Evolutionary conservation across 805 yeast genomes (phyloP), one percentile per base, ranked within the genome.

Genomic region (Helenozyma rhizophorensis): DNA sequence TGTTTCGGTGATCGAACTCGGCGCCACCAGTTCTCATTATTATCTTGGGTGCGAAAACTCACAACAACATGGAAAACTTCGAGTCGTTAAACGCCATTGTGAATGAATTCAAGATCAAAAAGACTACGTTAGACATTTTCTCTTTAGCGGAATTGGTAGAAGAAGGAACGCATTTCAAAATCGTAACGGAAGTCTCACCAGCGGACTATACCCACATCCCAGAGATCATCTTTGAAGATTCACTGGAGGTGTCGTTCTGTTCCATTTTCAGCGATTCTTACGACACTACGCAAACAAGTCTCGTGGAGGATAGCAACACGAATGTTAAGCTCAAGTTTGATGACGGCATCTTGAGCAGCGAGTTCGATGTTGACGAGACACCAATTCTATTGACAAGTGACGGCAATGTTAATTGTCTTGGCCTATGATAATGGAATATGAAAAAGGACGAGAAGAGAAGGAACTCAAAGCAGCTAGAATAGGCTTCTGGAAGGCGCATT

Each of bases 401-500:
- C 4, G 9, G 7, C n/a, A 11, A 12, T 4, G 18, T 18, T 4
- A 22, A 22, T 6, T 12, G 13, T 22, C n/a, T 11, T 10, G 24
- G 10, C 13, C 24, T 22, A 22, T 11, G 24, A 22, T 6, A 22
- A 9, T 21, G 22, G 8, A 21, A 9, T 21, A 21, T 21, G 8
- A 9, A 8, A 21, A 8, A 21, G 9, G 8, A 13, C 29, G 33
- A 6, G 30, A 33, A 13, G 38, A 30, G 12, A 16, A 22, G 21
- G 16, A 14, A 13, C 17, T 9, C 13, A 2, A n/a, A 19, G 13
- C 23, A 9, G 13, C 31, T 28, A 39, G 12, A 30, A 16, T 19
- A 40, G 35, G 32, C 40, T 42, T 8, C 36, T 32, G 27, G 60
- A 48, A 10, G 69, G 66, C 27, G 45, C 53, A 7, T 46, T 30